Conservation (phyloP, 768 basidiomycete genomes). For the Leccinellum luteum region DNA sequence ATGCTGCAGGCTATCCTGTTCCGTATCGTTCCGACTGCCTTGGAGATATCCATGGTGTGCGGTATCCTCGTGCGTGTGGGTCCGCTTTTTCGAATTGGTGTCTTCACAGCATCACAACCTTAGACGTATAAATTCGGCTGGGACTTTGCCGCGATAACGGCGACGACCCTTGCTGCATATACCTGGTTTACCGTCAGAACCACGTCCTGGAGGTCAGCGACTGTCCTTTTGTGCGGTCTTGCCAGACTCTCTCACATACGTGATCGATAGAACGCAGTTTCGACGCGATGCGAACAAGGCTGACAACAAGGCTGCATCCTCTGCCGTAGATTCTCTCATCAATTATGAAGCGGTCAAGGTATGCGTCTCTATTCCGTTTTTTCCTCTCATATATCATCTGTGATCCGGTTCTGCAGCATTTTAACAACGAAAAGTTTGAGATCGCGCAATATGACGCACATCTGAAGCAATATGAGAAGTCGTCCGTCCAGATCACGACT, state of each 20-base stretch:
- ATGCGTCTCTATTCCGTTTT: background rate
- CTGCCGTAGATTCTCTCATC: constrained; percentile 92
- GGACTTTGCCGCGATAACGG: constrained; percentile 93
- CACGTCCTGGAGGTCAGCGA: constrained; percentile 85
- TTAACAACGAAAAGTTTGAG: constrained; percentile 96
- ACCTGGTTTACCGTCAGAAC: constrained; percentile 97
- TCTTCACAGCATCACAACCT: background rate
- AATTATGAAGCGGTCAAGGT: constrained; percentile 99
- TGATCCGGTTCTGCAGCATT: constrained; percentile 55
- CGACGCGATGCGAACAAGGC: constrained; percentile 93
- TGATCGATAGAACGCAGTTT: constrained; percentile 71
- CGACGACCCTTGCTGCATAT: constrained; percentile 81
- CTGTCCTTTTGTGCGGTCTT: background rate
- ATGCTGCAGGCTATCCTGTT: constrained; percentile 91
- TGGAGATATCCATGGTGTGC: constrained; percentile 96
- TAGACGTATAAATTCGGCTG: constrained; percentile 97
- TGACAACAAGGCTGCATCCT: constrained; percentile 93
- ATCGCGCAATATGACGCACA: constrained; percentile 90
- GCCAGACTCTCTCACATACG: background rate
- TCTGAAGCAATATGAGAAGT: constrained; percentile 81
- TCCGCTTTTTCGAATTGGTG: background rate
- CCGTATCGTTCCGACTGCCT: constrained; percentile 91
- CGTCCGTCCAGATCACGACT: constrained; percentile 93
- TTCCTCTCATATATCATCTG: background rate
- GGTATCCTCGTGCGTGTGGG: constrained; percentile 77